Percentiles rank a stretch among this genome's conserved stretches.
These are phyloP conservation scores for Leccinum solheimii DNA, from an alignment of 1,284 basidiomycete genomes.

Conservation along the genomic window DNA sequence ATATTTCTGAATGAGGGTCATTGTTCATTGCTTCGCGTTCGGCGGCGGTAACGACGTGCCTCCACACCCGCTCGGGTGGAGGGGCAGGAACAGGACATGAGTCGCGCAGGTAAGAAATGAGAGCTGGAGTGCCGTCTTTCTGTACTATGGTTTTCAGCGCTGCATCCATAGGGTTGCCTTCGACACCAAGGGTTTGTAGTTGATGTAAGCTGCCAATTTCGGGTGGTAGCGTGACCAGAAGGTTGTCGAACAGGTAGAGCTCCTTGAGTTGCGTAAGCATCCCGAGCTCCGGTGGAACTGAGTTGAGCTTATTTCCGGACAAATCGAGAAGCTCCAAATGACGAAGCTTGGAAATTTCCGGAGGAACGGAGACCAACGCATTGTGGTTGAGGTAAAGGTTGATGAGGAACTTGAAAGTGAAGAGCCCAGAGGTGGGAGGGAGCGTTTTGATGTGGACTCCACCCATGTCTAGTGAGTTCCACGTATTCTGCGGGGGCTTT, in stretches of 20 bases:
- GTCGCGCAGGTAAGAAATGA: constrained; percentile 89
- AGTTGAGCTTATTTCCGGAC: constrained; percentile 83
- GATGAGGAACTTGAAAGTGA: constrained; percentile 91
- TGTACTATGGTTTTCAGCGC: constrained; percentile 80
- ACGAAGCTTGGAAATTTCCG: constrained; percentile 81
- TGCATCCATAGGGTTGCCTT: constrained; percentile 91
- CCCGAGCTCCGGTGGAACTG: constrained; percentile 87
- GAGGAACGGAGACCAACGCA: constrained; percentile 76
- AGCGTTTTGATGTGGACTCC: constrained; percentile 93
- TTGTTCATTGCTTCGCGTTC: constrained; percentile 59
- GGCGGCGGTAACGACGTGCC: constrained; percentile 68
- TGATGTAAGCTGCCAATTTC: constrained; percentile 93
- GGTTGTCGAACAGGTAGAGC: constrained; percentile 95
- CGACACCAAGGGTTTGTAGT: constrained; percentile 90
- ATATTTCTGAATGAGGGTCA: constrained; percentile 66
- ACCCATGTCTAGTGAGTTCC: constrained; percentile 96
- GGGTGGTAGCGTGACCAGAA: constrained; percentile 78
- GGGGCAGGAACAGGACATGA: constrained; percentile 79
- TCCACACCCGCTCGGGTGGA: constrained; percentile 87
- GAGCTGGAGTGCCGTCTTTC: constrained; percentile 88
- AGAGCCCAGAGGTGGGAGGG: constrained; percentile 79
- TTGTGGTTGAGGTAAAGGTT: constrained; percentile 99
- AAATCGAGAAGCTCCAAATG: constrained; percentile 92
- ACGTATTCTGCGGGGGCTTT: constrained; percentile 69
- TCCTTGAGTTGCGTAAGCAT: constrained; percentile 91